A percentile compares a stretch with the other conserved stretches of the same genome.
phyloP scores from a whole-genome alignment of 768 basidiomycete genomes.

The Amylocystis lapponica region DNA sequence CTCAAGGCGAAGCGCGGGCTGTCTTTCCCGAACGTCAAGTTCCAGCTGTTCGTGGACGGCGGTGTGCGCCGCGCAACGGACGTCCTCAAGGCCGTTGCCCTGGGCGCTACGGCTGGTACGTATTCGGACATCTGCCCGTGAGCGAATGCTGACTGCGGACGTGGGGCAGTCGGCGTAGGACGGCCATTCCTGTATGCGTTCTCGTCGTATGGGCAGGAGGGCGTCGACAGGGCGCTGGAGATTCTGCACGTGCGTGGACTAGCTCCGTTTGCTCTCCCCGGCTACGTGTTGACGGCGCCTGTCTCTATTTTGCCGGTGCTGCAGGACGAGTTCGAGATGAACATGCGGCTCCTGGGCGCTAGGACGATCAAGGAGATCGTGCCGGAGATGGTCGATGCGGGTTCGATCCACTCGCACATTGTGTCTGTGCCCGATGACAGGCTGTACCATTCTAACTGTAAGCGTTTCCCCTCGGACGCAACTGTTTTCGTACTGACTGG shows the following conservation, averaged over 20 bases:
- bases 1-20: slow-evolving; percentile 61
- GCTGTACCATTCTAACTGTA: slow-evolving; percentile 75
- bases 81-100: slow-evolving; percentile 77
- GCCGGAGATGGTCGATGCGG: slow-evolving; percentile 84
- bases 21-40: slow-evolving; percentile 65
- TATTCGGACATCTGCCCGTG: too few species aligned
- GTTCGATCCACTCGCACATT: slow-evolving; percentile 56
- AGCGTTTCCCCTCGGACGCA: slow-evolving; percentile 35
- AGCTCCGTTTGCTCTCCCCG: not conserved
- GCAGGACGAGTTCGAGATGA: slow-evolving; percentile 96
- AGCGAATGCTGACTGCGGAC: too few species aligned
- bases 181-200: slow-evolving; percentile 84
- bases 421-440: slow-evolving; percentile 62
- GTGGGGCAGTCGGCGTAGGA: slow-evolving; percentile 80
- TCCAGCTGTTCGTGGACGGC: slow-evolving; percentile 87
- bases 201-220: slow-evolving; percentile 80
- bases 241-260: slow-evolving; percentile 53
- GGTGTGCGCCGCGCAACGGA: slow-evolving; percentile 87
- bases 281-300: not conserved
- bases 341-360: slow-evolving; percentile 86
- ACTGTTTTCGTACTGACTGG: too few species aligned
- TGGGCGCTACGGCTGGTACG: slow-evolving; percentile 82
- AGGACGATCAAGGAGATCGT: slow-evolving; percentile 70
- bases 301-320: not conserved
- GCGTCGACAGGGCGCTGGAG: slow-evolving; percentile 73